These are phyloP conservation scores for Vanderwaltozyma yarrowii DNA, from an alignment of 805 yeast species.

Conservation along the genomic window DNA sequence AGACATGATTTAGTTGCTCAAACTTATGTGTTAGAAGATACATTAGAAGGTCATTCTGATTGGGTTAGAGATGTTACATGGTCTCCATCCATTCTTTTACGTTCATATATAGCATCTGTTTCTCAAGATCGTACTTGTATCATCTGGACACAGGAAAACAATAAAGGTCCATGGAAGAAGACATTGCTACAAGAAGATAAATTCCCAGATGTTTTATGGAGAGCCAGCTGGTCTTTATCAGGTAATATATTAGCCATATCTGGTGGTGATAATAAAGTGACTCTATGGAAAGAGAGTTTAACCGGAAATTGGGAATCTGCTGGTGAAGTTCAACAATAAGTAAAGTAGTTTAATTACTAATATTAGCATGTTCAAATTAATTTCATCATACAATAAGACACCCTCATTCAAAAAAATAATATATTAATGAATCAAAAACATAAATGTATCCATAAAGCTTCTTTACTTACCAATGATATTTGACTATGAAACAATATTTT, in stretches of 20 bases:
- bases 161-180: constrained; percentile 68
- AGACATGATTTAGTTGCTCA: constrained; percentile 44
- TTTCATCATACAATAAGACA: too few species aligned
- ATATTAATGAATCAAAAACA: too few species aligned
- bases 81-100: constrained; percentile 85
- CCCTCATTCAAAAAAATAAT: too few species aligned
- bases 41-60: constrained; percentile 83
- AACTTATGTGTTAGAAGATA: constrained; percentile 62
- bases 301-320: constrained; percentile 95
- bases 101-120: constrained; percentile 89
- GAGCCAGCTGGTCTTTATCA: constrained; percentile 93
- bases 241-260: constrained; percentile 93
- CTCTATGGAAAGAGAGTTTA: constrained; percentile 91
- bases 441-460: too few species aligned
- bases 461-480: too few species aligned
- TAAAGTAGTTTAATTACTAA: constrained; percentile 24
- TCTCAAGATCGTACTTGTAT: constrained; percentile 93
- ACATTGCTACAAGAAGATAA: constrained; percentile 62
- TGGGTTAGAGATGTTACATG: constrained; percentile 99
- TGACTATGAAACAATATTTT: too few species aligned
- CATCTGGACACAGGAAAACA: constrained; percentile 82
- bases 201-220: constrained; percentile 97
- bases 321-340: constrained; percentile 65
- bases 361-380: not conserved
- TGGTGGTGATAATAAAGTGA: constrained; percentile 93